These are phyloP conservation scores for Trametes polyzona DNA, from an alignment of 1,284 basidiomycete genomes.

Conservation along the genomic window DNA sequence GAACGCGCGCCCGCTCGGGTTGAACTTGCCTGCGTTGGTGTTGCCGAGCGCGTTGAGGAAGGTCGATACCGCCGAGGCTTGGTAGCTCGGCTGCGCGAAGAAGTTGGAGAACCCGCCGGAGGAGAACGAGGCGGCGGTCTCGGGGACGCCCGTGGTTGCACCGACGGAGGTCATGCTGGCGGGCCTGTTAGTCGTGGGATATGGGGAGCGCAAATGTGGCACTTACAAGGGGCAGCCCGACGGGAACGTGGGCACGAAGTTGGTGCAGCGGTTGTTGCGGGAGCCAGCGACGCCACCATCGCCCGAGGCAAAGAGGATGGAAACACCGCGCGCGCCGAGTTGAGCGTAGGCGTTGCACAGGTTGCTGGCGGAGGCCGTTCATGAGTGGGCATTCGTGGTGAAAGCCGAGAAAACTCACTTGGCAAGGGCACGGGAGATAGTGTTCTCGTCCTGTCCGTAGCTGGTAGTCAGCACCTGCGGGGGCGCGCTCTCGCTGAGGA, in stretches of 20 bases:
- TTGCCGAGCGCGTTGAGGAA: constrained; percentile 33
- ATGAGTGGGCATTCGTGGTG: background rate
- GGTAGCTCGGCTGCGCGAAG: constrained; percentile 44
- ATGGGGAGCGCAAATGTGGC: too few species aligned
- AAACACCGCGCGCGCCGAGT: constrained; percentile 63
- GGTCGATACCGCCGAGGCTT: constrained; percentile 35
- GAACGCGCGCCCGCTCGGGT: constrained; percentile 26
- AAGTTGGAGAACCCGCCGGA: constrained; percentile 65
- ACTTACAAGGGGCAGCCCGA: constrained; percentile 42
- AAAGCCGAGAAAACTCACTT: constrained; percentile 45
- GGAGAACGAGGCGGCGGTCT: constrained; percentile 25
- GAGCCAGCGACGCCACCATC: constrained; percentile 61
- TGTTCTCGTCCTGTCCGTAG: constrained; percentile 57
- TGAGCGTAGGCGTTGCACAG: constrained; percentile 65
- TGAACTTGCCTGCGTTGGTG: constrained; percentile 42
- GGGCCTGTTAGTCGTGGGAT: background rate
- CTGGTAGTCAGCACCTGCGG: constrained; percentile 37
- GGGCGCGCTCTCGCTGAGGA: constrained; percentile 31
- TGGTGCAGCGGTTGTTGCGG: constrained; percentile 38
- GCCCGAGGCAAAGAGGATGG: constrained; percentile 63
- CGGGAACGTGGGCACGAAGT: constrained; percentile 64
- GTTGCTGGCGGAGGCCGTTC: constrained; percentile 23
- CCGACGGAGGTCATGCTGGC: constrained; percentile 59
- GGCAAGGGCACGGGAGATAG: constrained; percentile 47
- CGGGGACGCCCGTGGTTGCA: constrained; percentile 47